Percentiles rank a stretch among this genome's conserved stretches.
Evolutionary conservation across 1,139 yeast genomes (phyloP).

Genomic region (Debaryomyces psychrophilus): DNA sequence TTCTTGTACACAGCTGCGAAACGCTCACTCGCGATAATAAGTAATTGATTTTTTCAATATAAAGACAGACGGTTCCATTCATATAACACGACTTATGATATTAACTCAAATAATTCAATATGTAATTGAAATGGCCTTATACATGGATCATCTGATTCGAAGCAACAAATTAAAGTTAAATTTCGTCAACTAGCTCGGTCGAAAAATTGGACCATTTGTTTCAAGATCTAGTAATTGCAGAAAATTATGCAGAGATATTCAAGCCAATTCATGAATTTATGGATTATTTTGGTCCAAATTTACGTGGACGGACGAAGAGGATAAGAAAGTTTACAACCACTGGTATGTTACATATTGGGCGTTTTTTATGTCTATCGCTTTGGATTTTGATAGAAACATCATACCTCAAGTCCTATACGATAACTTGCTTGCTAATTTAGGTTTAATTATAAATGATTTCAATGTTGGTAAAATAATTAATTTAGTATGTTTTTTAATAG

Average conservation of each 20-base stretch:
- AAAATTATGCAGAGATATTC: conserved; percentile 22
- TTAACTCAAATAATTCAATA: neutral
- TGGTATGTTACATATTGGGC: conserved; percentile 32
- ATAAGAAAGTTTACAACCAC: conserved; percentile 28
- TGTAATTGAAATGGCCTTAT: neutral
- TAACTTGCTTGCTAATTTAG: conserved; percentile 31
- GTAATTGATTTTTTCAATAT: too few species aligned
- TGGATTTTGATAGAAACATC: conserved; percentile 38
- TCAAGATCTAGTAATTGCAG: conserved; percentile 25
- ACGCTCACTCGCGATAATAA: too few species aligned
- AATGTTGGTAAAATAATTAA: conserved; percentile 36
- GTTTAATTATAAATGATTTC: conserved; percentile 33
- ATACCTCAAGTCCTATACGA: conserved; percentile 37
- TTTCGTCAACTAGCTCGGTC: neutral
- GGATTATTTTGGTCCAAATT: conserved; percentile 23
- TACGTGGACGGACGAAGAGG: conserved; percentile 26
- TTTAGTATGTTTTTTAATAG: conserved; percentile 34
- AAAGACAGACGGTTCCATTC: neutral
- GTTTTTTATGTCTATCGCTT: conserved; percentile 34
- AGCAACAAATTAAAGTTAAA: neutral
- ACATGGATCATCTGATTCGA: neutral
- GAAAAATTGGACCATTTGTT: conserved; percentile 19
- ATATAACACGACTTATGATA: neutral
- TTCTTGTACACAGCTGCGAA: too few species aligned
- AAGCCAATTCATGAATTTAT: conserved; percentile 26